Percentiles rank a stretch among this genome's conserved stretches.
Conservation (phyloP, 75 land plant species). For the Azolla pinnata region DNA sequence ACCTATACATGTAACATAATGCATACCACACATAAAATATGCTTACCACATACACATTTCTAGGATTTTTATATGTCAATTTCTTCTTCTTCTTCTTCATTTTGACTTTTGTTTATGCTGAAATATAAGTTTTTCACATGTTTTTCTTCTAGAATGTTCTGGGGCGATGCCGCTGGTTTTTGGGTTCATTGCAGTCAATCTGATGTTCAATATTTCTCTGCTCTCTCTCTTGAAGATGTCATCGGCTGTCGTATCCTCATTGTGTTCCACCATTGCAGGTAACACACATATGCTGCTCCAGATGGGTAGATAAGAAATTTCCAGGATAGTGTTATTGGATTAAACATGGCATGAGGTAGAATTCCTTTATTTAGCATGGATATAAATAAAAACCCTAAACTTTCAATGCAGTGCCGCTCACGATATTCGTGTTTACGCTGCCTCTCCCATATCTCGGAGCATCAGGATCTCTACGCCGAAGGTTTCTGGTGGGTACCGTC, state of each 20-base stretch:
- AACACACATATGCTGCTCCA: not conserved
- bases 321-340: too few relatives aligned
- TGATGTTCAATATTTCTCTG: slow-evolving; percentile 80
- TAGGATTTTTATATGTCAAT: too few relatives aligned
- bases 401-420: slow-evolving; percentile 86
- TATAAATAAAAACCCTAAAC: too few relatives aligned
- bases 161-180: slow-evolving; percentile 83
- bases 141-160: slow-evolving; percentile 42
- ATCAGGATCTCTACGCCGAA: slow-evolving; percentile 39
- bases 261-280: slow-evolving; percentile 77
- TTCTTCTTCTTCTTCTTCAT: too few relatives aligned
- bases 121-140: not conserved
- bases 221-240: slow-evolving; percentile 78
- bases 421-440: slow-evolving; percentile 64
- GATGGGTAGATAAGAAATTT: too few relatives aligned
- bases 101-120: too few relatives aligned
- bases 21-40: too few relatives aligned
- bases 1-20: too few relatives aligned
- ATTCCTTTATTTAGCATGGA: too few relatives aligned
- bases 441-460: slow-evolving; percentile 70
- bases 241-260: slow-evolving; percentile 82
- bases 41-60: too few relatives aligned
- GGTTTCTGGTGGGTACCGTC: slow-evolving; percentile 45
- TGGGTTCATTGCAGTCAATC: slow-evolving; percentile 59
- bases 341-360: too few relatives aligned